Evolutionary conservation across 768 basidiomycete species (phyloP).

Genomic region (Hygrophorus russula): DNA sequence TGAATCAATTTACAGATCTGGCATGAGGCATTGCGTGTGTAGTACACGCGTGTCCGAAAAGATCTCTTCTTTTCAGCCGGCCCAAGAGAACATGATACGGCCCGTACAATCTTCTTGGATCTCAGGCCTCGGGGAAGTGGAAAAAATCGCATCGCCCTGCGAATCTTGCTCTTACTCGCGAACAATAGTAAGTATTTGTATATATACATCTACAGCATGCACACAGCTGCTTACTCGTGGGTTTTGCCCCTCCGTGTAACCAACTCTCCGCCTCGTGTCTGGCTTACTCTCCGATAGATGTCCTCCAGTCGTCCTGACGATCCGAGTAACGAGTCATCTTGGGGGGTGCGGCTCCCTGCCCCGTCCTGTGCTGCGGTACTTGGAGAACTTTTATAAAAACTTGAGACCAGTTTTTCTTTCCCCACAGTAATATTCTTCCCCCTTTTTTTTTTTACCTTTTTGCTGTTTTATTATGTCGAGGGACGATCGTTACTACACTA

Average conservation of each 20-base stretch:
- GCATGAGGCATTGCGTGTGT: no score
- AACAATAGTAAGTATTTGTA: slow-evolving; percentile 28
- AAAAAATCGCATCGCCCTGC: slow-evolving; percentile 12
- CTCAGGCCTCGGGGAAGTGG: slow-evolving; percentile 8
- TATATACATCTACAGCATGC: slow-evolving; percentile 19
- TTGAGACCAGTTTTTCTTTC: slow-evolving; percentile 32
- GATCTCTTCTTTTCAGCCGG: slow-evolving; percentile 13
- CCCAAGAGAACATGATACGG: neutral
- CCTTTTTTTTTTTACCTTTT: slow-evolving; percentile 31
- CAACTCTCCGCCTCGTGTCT: slow-evolving; percentile 16
- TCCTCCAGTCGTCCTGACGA: slow-evolving; percentile 28
- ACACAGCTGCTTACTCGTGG: slow-evolving; percentile 13
- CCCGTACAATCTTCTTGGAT: neutral
- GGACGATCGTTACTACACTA: slow-evolving; percentile 62
- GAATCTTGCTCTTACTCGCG: slow-evolving; percentile 16
- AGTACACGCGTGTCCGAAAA: neutral
- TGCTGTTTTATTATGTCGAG: slow-evolving; percentile 49
- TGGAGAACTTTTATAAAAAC: slow-evolving; percentile 1
- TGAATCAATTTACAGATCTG: no score
- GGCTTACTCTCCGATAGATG: slow-evolving; percentile 33
- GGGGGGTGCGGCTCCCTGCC: neutral
- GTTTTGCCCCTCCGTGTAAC: slow-evolving; percentile 22
- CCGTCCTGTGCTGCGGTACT: neutral
- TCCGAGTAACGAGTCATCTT: slow-evolving; percentile 24
- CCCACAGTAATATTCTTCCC: slow-evolving; percentile 41